These are phyloP conservation scores for Candida sojae DNA, from an alignment of 1,139 yeast genomes.

Conservation along the genomic window DNA sequence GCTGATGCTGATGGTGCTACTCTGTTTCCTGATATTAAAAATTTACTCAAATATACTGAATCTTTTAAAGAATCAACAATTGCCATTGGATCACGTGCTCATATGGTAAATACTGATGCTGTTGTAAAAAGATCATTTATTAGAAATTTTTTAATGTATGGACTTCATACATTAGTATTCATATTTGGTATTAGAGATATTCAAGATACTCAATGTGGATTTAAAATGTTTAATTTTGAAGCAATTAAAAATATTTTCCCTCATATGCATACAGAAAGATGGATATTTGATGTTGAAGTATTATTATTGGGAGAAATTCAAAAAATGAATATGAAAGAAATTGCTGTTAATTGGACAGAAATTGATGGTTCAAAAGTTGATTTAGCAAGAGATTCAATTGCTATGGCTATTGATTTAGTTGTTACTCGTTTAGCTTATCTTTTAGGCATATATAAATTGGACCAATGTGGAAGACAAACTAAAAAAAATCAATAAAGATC, in stretches of 20 bases:
- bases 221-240: slow-evolving; percentile 78
- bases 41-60: slow-evolving; percentile 48
- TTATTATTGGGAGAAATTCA: slow-evolving; percentile 78
- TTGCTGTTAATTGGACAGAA: slow-evolving; percentile 95
- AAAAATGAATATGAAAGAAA: slow-evolving; percentile 65
- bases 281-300: slow-evolving; percentile 97
- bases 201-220: slow-evolving; percentile 96
- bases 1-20: slow-evolving; percentile 99
- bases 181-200: slow-evolving; percentile 86
- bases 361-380: slow-evolving; percentile 94
- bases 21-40: slow-evolving; percentile 66
- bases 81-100: slow-evolving; percentile 93
- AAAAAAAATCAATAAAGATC: slow-evolving; percentile 15
- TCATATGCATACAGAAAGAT: slow-evolving; percentile 92
- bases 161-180: slow-evolving; percentile 81
- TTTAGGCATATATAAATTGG: slow-evolving; percentile 69
- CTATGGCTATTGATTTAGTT: slow-evolving; percentile 94
- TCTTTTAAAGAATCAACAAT: slow-evolving; percentile 46
- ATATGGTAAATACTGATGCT: slow-evolving; percentile 94
- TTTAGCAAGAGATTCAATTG: slow-evolving; percentile 84
- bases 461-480: slow-evolving; percentile 26
- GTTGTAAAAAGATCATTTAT: slow-evolving; percentile 90
- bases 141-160: slow-evolving; percentile 90
- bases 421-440: slow-evolving; percentile 88
- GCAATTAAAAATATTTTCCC: slow-evolving; percentile 76